Evolutionary conservation across 495 filamentous ascomycete genomes (phyloP).

Genomic region (Talaromyces adpressus): DNA sequence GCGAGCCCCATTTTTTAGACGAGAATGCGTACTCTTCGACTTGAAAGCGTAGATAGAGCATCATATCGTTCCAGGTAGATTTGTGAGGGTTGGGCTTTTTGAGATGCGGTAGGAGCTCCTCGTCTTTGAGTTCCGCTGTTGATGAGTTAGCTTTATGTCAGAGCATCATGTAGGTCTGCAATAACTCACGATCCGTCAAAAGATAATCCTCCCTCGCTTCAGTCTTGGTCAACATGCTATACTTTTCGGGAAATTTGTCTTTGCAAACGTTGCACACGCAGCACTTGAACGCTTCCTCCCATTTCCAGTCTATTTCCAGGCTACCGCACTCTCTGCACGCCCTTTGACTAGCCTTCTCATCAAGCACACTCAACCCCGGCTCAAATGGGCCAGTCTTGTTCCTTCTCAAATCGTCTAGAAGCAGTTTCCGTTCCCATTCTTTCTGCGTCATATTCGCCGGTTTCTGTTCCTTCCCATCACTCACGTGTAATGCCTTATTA

Average conservation of each 20-base stretch:
- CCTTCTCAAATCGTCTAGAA: slow-evolving; percentile 58
- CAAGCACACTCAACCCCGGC: slow-evolving; percentile 68
- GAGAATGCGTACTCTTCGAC: slow-evolving; percentile 88
- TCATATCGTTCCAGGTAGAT: slow-evolving; percentile 95
- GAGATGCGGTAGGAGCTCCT: slow-evolving; percentile 78
- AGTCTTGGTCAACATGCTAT: slow-evolving; percentile 91
- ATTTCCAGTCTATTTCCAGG: slow-evolving; percentile 89
- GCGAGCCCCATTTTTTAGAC: slow-evolving; percentile 75
- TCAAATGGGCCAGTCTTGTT: slow-evolving; percentile 79
- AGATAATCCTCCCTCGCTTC: slow-evolving; percentile 94
- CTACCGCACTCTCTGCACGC: slow-evolving; percentile 75
- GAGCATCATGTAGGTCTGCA: not conserved
- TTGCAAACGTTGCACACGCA: slow-evolving; percentile 72
- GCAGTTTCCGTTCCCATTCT: slow-evolving; percentile 83
- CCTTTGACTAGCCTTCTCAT: slow-evolving; percentile 55
- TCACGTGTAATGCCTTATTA: slow-evolving; percentile 65
- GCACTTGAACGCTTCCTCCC: slow-evolving; percentile 73
- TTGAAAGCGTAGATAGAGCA: slow-evolving; percentile 89
- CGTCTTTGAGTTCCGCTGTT: slow-evolving; percentile 74
- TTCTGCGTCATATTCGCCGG: slow-evolving; percentile 83
- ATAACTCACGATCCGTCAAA: slow-evolving; percentile 74
- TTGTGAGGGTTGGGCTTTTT: slow-evolving; percentile 93
- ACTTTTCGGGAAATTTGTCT: slow-evolving; percentile 83
- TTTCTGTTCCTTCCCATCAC: slow-evolving; percentile 53
- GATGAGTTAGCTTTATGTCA: not conserved